These are phyloP conservation scores for Arachnopeziza araneosa DNA, from an alignment of 2,329 filamentous ascomycete species.

Conservation along the genomic window DNA sequence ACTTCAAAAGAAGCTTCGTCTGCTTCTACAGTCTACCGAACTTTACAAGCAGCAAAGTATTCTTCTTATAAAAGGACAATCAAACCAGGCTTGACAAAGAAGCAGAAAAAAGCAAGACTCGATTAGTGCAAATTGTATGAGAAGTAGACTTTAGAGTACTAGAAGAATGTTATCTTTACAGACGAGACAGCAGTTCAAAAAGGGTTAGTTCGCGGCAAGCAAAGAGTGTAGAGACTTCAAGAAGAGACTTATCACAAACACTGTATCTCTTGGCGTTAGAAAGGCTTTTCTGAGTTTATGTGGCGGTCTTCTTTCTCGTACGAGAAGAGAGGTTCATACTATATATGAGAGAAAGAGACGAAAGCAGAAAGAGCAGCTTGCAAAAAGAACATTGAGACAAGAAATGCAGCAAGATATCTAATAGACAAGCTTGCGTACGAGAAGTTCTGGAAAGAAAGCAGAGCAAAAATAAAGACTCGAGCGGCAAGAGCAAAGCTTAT, in stretches of 20 bases:
- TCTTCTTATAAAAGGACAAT: too few relatives aligned
- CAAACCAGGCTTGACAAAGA: too few relatives aligned
- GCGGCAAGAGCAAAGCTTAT: too few relatives aligned
- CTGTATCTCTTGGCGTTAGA: neutral
- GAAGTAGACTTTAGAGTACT: neutral
- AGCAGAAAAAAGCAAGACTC: too few relatives aligned
- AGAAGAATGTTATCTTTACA: neutral
- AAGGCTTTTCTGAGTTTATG: conserved; percentile 6
- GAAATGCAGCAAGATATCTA: neutral
- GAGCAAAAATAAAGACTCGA: too few relatives aligned
- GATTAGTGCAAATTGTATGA: too few relatives aligned
- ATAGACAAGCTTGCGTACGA: neutral
- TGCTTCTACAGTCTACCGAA: too few relatives aligned
- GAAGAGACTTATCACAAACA: neutral
- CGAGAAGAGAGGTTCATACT: conserved; percentile 1
- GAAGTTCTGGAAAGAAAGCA: neutral
- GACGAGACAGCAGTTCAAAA: neutral
- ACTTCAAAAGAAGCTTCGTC: too few relatives aligned
- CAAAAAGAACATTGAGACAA: neutral
- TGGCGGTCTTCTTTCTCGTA: conserved; percentile 3
- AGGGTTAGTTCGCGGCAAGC: neutral
- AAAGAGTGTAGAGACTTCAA: neutral
- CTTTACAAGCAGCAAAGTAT: too few relatives aligned
- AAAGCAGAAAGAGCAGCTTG: neutral
- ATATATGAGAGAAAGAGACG: conserved; percentile 1